Percentiles rank a stretch among this genome's conserved stretches.
These are phyloP conservation scores for Calocera cornea DNA, from an alignment of 768 basidiomycete species.

Conservation along the genomic window DNA sequence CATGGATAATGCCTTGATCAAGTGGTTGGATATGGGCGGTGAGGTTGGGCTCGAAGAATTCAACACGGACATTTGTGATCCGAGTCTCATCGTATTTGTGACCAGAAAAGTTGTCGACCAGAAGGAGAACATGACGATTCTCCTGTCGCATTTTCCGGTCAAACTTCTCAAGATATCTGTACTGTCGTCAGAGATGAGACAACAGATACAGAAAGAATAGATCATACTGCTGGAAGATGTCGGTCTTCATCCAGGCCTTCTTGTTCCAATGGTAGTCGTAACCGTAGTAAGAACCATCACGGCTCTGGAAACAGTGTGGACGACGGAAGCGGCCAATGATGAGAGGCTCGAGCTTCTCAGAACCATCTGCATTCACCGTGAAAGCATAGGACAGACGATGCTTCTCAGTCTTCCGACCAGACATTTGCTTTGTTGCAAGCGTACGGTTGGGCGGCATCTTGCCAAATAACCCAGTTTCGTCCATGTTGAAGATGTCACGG, in stretches of 20 bases:
- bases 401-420: background rate
- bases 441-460: slow-evolving; percentile 19
- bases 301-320: slow-evolving; percentile 24
- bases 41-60: slow-evolving; percentile 12
- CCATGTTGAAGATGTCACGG: background rate
- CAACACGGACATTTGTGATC: slow-evolving; percentile 7
- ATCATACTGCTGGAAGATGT: background rate
- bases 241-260: slow-evolving; percentile 6
- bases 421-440: background rate
- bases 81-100: slow-evolving; percentile 14
- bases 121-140: slow-evolving; percentile 12
- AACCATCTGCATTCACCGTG: slow-evolving; percentile 21
- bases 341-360: slow-evolving; percentile 23
- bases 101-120: slow-evolving; percentile 10
- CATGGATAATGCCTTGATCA: slow-evolving; percentile 14
- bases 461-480: background rate
- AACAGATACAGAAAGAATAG: too few relatives aligned
- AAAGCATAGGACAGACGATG: background rate
- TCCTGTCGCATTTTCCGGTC: background rate
- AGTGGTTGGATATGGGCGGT: slow-evolving; percentile 14
- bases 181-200: too few relatives aligned
- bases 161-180: background rate
- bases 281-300: slow-evolving; percentile 14
- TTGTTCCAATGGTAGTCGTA: slow-evolving; percentile 25
- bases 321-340: slow-evolving; percentile 27